Percentiles rank a stretch among this genome's conserved stretches.
These are phyloP conservation scores for Cladorrhinum sp. DNA, from an alignment of 2,329 filamentous ascomycete species.

Conservation along the genomic window DNA sequence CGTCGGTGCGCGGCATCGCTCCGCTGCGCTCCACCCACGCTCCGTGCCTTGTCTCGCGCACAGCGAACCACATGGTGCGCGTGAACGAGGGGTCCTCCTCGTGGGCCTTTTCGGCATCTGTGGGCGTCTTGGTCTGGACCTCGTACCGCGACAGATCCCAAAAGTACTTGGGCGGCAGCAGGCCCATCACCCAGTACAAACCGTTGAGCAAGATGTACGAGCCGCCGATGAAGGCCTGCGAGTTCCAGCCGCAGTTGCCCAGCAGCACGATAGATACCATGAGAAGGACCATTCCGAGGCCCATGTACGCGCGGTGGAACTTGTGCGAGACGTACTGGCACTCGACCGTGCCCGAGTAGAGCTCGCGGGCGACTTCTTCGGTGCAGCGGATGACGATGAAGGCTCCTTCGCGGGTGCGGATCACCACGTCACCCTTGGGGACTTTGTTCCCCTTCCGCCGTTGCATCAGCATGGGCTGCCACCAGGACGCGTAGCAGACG, in stretches of 20 bases:
- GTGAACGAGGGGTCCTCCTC: slow-evolving; percentile 51
- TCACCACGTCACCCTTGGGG: slow-evolving; percentile 57
- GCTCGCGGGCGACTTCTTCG: slow-evolving; percentile 59
- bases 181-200: slow-evolving; percentile 55
- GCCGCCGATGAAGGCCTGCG: slow-evolving; percentile 56
- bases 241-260: slow-evolving; percentile 60
- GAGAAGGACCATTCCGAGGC: slow-evolving; percentile 54
- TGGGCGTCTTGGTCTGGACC: slow-evolving; percentile 40
- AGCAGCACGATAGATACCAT: slow-evolving; percentile 61
- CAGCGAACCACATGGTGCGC: slow-evolving; percentile 56
- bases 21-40: slow-evolving; percentile 53
- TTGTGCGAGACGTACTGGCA: slow-evolving; percentile 50
- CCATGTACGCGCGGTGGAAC: slow-evolving; percentile 52
- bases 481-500: slow-evolving; percentile 56
- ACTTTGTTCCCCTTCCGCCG: slow-evolving; percentile 47
- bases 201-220: slow-evolving; percentile 59
- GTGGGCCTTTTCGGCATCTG: slow-evolving; percentile 38
- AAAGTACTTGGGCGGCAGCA: slow-evolving; percentile 47
- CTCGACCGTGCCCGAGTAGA: slow-evolving; percentile 59
- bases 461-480: slow-evolving; percentile 53
- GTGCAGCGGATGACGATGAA: slow-evolving; percentile 57
- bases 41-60: slow-evolving; percentile 50
- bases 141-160: slow-evolving; percentile 58
- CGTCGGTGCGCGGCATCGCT: slow-evolving; percentile 48
- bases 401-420: slow-evolving; percentile 57